Evolutionary conservation across 129 eudicot species (phyloP).

Genomic region (Kitagawia praeruptora): DNA sequence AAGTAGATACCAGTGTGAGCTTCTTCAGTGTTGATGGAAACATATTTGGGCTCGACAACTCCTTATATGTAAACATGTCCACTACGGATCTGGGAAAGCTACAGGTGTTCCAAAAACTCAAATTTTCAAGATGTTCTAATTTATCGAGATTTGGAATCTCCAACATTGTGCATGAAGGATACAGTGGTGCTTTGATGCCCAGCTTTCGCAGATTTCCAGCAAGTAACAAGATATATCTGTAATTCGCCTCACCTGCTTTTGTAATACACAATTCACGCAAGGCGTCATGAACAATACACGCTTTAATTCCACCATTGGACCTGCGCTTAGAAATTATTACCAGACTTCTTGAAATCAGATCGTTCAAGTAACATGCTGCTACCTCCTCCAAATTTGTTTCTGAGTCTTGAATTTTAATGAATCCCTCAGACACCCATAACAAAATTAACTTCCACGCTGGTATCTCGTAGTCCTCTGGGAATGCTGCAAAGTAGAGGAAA

Average conservation of each 20-base stretch:
- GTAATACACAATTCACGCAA: slow-evolving; percentile 27
- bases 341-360: not conserved
- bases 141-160: slow-evolving; percentile 12
- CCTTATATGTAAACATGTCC: not conserved
- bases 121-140: slow-evolving; percentile 21
- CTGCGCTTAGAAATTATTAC: not conserved
- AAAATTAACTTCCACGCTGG: not conserved
- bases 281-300: not conserved
- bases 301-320: not conserved
- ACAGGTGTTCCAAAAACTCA: not conserved
- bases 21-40: slow-evolving; percentile 12
- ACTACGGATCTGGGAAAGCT: not conserved
- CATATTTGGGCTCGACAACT: not conserved
- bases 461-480: too few species aligned
- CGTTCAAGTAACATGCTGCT: not conserved
- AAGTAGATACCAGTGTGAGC: slow-evolving; percentile 4
- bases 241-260: slow-evolving; percentile 18
- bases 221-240: slow-evolving; percentile 3
- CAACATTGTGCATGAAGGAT: not conserved
- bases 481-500: too few species aligned
- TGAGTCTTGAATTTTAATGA: too few species aligned
- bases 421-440: not conserved
- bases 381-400: not conserved
- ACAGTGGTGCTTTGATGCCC: slow-evolving; percentile 10
- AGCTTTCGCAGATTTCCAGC: slow-evolving; percentile 28